Conservation (phyloP, 176 grass and related monocot genomes). For the Elaeis guineensis region DNA sequence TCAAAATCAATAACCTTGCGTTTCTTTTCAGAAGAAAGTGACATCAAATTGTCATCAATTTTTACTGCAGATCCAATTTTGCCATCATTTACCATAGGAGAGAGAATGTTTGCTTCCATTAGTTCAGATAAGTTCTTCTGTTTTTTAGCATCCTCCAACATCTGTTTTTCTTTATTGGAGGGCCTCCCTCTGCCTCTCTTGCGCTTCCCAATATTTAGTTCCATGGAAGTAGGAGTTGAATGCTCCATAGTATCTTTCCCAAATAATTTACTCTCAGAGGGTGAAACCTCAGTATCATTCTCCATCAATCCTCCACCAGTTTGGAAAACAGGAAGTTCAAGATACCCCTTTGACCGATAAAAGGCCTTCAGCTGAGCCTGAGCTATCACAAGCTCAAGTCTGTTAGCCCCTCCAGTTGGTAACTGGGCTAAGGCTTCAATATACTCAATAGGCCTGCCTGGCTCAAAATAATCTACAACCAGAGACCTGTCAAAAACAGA, state of each 20-base stretch:
- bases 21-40: constrained; percentile 15
- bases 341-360: constrained; percentile 62
- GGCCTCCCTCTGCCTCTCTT: constrained; percentile 71
- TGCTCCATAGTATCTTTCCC: constrained; percentile 13
- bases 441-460: constrained; percentile 61
- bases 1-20: constrained; percentile 19
- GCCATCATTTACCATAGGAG: constrained; percentile 35
- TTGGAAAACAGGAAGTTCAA: constrained; percentile 64
- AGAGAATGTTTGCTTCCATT: constrained; percentile 22
- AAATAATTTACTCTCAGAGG: constrained; percentile 12
- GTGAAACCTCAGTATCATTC: constrained; percentile 22
- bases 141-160: background rate
- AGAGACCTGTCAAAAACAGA: constrained; percentile 44
- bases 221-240: background rate
- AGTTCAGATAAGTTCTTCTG: constrained; percentile 23
- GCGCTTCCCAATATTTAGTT: constrained; percentile 30
- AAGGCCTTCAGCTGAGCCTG: constrained; percentile 79
- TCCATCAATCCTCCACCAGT: constrained; percentile 49
- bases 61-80: constrained; percentile 5
- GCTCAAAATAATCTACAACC: constrained; percentile 59
- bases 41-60: constrained; percentile 9
- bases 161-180: constrained; percentile 52
- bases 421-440: constrained; percentile 44
- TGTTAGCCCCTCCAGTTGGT: constrained; percentile 51
- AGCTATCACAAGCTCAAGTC: constrained; percentile 51